phyloP scores from a whole-genome alignment of 768 basidiomycete genomes.

The Auricularia sp. region DNA sequence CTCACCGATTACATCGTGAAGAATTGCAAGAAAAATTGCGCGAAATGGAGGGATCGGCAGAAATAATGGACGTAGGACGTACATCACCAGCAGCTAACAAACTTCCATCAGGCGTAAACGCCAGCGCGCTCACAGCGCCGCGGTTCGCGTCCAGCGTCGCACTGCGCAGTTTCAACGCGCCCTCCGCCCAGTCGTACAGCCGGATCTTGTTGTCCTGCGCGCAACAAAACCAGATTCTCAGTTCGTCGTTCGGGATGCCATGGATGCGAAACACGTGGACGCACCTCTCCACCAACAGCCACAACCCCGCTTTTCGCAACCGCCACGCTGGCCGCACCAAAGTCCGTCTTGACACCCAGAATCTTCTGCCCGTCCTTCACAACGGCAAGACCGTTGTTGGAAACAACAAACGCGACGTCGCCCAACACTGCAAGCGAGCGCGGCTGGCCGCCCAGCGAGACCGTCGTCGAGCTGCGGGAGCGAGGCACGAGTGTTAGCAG shows the following conservation, averaged over 20 bases:
- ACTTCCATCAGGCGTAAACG: constrained; percentile 70
- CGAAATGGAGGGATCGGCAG: neutral
- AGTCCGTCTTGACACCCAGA: constrained; percentile 12
- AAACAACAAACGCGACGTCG: neutral
- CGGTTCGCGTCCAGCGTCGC: constrained; percentile 56
- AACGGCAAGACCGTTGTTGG: neutral
- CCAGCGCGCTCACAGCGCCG: constrained; percentile 60
- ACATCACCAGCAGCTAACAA: constrained; percentile 82
- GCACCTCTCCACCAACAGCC: constrained; percentile 68
- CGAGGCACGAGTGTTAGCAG: neutral
- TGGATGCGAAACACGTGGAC: constrained; percentile 13
- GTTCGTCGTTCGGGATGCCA: too few relatives aligned
- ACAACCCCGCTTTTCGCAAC: constrained; percentile 51
- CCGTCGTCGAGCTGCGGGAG: neutral
- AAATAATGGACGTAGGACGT: constrained; percentile 22
- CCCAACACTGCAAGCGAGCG: neutral
- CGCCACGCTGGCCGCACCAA: constrained; percentile 64
- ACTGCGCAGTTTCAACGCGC: constrained; percentile 37
- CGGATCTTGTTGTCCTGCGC: constrained; percentile 64
- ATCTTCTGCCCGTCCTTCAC: neutral
- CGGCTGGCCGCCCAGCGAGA: neutral
- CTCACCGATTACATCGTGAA: neutral
- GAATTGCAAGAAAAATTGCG: neutral
- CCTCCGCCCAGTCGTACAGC: constrained; percentile 60
- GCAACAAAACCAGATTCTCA: too few relatives aligned